Evolutionary conservation across 2,329 filamentous ascomycete species (phyloP), one percentile per base, ranked within the genome.

Genomic region (Aspergillus bombycis): DNA sequence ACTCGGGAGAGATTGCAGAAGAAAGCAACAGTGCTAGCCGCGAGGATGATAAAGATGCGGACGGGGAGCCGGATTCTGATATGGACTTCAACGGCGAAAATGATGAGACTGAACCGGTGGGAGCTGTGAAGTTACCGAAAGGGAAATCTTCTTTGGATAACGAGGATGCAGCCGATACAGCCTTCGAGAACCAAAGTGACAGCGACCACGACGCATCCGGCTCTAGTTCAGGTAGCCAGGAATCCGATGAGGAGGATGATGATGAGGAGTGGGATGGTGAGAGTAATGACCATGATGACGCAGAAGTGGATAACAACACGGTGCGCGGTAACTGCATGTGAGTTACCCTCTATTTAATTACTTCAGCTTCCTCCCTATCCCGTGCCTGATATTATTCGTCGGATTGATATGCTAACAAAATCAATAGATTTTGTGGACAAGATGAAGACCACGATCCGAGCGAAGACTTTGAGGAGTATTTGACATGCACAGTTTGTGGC

Each of bases 391-490:
- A 6, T 46, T 32, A 11, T 45, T 59, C 21, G 46, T 41, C n/a
- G 9, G 11, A 41, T 41, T 38, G 52, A 46, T 30, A 63, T 70
- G 64, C 75, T 82, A 65, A 79, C 63, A 62, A 64, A 34, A 21
- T n/a, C 58, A 67, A 77, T 79, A 91, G 93, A 68, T 96, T 94
- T 72, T 97, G 94, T 80, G 88, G 89, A 62, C 85, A 92, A 75
- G 89, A 91, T 68, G 92, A 96, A 79, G 91, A 95, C 60, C 85
- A 94, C 67, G 92, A 94, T 70, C 91, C 92, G 1, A 89, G 86
- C 67, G 91, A 92, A 68, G 91, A 94, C 67, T 95, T 90, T 71
- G 93, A 95, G 77, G 84, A 89, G 63, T 93, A 90, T 75, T 82
- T 97, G 64, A 82, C 89, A 58, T 97, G 94, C 78, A 83, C 83